Percentiles rank a stretch among this genome's conserved stretches.
These are phyloP conservation scores for Daldinia vernicosa DNA, from an alignment of 495 filamentous ascomycete genomes.

Conservation along the genomic window DNA sequence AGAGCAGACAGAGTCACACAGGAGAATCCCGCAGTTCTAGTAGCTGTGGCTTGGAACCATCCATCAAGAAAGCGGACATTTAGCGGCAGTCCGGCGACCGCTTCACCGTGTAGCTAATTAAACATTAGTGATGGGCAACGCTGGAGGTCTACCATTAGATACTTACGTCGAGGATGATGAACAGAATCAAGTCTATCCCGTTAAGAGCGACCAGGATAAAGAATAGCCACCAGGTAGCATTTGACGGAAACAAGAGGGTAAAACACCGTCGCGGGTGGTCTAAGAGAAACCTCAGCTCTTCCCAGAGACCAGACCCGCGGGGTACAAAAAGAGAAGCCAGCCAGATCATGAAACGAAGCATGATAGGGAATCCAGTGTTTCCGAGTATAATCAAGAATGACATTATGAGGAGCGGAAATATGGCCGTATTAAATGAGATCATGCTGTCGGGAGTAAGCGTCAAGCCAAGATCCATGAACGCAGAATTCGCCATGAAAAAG, in stretches of 20 bases:
- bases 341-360: conserved; percentile 93
- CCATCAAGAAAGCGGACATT: conserved; percentile 82
- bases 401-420: conserved; percentile 77
- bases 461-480: conserved; percentile 90
- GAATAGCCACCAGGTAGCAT: conserved; percentile 97
- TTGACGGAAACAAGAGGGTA: conserved; percentile 86
- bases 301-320: conserved; percentile 72
- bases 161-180: conserved; percentile 87
- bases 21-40: conserved; percentile 87
- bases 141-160: background rate
- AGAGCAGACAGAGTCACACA: conserved; percentile 78
- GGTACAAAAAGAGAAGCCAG: conserved; percentile 66
- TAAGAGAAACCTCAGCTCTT: conserved; percentile 87
- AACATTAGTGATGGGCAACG: conserved; percentile 30
- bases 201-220: conserved; percentile 85
- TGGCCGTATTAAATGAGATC: conserved; percentile 80
- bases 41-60: conserved; percentile 86
- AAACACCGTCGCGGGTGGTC: conserved; percentile 96
- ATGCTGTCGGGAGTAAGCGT: conserved; percentile 93
- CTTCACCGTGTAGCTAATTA: conserved; percentile 70
- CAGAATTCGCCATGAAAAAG: conserved; percentile 82
- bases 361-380: conserved; percentile 93
- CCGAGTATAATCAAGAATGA: conserved; percentile 88
- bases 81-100: conserved; percentile 67
- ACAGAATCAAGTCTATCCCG: conserved; percentile 83